Evolutionary conservation across 1,284 basidiomycete genomes (phyloP).

Genomic region (Melampsora americana): DNA sequence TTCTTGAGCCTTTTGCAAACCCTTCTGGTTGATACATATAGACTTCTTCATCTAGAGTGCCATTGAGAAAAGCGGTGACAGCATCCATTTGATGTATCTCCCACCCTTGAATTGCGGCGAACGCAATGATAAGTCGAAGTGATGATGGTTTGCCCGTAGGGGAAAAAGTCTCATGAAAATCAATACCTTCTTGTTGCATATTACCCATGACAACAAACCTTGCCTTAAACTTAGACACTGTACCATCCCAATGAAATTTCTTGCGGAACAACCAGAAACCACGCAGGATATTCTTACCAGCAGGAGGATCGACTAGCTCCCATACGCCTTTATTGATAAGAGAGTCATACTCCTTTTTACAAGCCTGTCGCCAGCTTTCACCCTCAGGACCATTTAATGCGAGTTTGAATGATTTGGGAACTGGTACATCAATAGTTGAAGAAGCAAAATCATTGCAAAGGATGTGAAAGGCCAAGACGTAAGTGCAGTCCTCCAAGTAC

Average conservation of each 20-base stretch:
- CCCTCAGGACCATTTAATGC: background rate
- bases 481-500: background rate
- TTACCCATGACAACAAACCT: background rate
- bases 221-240: background rate
- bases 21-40: background rate
- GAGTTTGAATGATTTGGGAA: background rate
- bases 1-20: background rate
- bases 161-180: too few species aligned
- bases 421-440: background rate
- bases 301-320: background rate
- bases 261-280: conserved; percentile 11
- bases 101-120: background rate
- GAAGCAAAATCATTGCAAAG: background rate
- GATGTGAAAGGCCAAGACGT: background rate
- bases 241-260: background rate
- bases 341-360: background rate
- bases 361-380: background rate
- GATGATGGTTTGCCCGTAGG: background rate
- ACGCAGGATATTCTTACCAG: background rate
- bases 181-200: background rate
- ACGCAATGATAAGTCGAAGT: background rate
- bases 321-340: conserved; percentile 2
- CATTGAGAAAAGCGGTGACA: background rate
- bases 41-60: background rate
- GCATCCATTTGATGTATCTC: conserved; percentile 27